A percentile compares a stretch with the other conserved stretches of the same genome.
These are phyloP conservation scores for Nemophila menziesii DNA, from an alignment of 257 asterid species.

Conservation along the genomic window DNA sequence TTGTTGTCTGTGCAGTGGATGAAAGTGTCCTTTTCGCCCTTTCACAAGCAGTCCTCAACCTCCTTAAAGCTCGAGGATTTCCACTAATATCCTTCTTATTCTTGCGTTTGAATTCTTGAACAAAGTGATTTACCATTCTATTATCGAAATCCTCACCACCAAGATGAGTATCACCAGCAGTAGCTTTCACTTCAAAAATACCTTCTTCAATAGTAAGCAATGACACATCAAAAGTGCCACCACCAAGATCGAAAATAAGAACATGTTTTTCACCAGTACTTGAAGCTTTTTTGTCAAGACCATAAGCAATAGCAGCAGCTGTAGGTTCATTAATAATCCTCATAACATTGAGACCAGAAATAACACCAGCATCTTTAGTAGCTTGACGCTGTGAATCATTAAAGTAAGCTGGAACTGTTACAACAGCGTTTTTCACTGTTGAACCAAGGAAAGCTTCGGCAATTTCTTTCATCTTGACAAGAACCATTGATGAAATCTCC, in stretches of 20 bases:
- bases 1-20: constrained; percentile 22
- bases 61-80: constrained; percentile 26
- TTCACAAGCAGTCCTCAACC: constrained; percentile 29
- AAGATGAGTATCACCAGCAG: constrained; percentile 31
- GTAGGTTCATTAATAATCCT: constrained; percentile 35
- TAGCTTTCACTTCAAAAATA: constrained; percentile 25
- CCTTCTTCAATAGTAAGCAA: constrained; percentile 28
- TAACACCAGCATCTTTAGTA: constrained; percentile 32
- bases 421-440: constrained; percentile 23
- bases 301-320: constrained; percentile 39
- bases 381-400: constrained; percentile 36
- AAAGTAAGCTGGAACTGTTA: constrained; percentile 30
- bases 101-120: constrained; percentile 27
- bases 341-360: constrained; percentile 27
- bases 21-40: constrained; percentile 28
- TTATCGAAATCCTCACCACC: constrained; percentile 29
- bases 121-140: constrained; percentile 30
- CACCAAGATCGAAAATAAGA: constrained; percentile 30
- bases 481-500: constrained; percentile 28
- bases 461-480: constrained; percentile 24
- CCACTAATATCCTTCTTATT: constrained; percentile 25
- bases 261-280: constrained; percentile 26
- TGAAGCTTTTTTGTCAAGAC: constrained; percentile 26
- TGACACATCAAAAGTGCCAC: constrained; percentile 32
- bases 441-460: constrained; percentile 22